Evolutionary conservation across 805 yeast genomes (phyloP).

Genomic region (Schwanniomyces vanrijiae): DNA sequence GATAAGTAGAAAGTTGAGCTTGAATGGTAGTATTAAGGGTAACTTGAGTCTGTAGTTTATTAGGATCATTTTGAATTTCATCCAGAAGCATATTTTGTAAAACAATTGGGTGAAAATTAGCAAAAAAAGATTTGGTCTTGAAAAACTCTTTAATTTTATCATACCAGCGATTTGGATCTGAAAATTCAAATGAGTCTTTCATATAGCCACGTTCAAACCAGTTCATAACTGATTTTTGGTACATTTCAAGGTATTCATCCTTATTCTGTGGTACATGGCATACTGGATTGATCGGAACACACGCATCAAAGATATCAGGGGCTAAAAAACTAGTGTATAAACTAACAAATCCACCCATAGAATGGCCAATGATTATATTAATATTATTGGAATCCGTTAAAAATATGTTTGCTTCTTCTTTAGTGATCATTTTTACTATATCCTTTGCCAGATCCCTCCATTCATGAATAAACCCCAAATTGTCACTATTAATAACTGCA

Average conservation of each 20-base stretch:
- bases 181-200: constrained; percentile 7
- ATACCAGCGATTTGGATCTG: constrained; percentile 10
- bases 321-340: constrained; percentile 4
- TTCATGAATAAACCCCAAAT: constrained; percentile 6
- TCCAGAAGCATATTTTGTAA: constrained; percentile 17
- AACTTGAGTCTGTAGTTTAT: constrained; percentile 8
- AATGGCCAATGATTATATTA: constrained; percentile 14
- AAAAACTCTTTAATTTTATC: constrained; percentile 9
- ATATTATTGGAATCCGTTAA: neutral
- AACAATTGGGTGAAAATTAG: constrained; percentile 11
- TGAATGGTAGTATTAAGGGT: constrained; percentile 12
- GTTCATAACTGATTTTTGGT: neutral
- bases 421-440: constrained; percentile 4
- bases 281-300: constrained; percentile 12
- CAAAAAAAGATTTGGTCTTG: constrained; percentile 13
- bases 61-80: constrained; percentile 9
- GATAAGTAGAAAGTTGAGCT: constrained; percentile 11
- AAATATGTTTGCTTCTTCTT: constrained; percentile 3
- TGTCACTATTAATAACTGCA: constrained; percentile 8
- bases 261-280: neutral
- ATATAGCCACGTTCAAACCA: constrained; percentile 11
- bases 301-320: constrained; percentile 8
- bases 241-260: neutral
- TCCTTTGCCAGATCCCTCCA: constrained; percentile 14
- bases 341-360: constrained; percentile 13